These are phyloP conservation scores for Penicillium hordei DNA, from an alignment of 2,329 filamentous ascomycete species.

Conservation along the genomic window DNA sequence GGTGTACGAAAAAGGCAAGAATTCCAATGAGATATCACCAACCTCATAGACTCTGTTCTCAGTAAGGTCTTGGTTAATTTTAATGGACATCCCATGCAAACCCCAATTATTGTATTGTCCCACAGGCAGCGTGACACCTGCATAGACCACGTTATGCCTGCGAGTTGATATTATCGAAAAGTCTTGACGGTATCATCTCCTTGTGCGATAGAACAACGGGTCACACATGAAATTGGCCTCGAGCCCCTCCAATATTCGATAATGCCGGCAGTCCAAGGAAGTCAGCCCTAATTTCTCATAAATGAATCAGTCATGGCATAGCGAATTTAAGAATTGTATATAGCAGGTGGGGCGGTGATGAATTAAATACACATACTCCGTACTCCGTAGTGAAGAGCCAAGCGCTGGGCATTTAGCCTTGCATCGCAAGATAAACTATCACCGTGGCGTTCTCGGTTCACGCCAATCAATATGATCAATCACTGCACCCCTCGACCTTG, in stretches of 20 bases:
- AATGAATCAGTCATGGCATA: not conserved
- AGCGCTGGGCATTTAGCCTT: slow-evolving; percentile 19
- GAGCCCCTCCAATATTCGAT: not conserved
- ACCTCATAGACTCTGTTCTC: slow-evolving; percentile 12
- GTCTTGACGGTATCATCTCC: not conserved
- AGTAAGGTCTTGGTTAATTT: not conserved
- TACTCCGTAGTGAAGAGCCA: not conserved
- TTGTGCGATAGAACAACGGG: not conserved
- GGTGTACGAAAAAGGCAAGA: slow-evolving; percentile 44
- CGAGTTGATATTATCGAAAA: not conserved
- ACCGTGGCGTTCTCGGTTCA: slow-evolving; percentile 15
- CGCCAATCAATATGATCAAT: slow-evolving; percentile 18
- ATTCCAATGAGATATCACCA: slow-evolving; percentile 29
- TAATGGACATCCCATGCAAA: not conserved
- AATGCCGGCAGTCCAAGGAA: not conserved
- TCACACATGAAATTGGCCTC: not conserved
- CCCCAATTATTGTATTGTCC: not conserved
- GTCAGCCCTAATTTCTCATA: not conserved
- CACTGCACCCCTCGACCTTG: slow-evolving; percentile 9
- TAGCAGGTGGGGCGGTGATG: not conserved
- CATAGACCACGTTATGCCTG: not conserved
- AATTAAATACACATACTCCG: not conserved
- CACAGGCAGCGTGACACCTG: not conserved
- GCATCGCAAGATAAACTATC: slow-evolving; percentile 21
- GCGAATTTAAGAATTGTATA: not conserved